Base-by-base conservation (phyloP, 2,329 filamentous ascomycete species). In the Aspergillus clavatus region DNA sequence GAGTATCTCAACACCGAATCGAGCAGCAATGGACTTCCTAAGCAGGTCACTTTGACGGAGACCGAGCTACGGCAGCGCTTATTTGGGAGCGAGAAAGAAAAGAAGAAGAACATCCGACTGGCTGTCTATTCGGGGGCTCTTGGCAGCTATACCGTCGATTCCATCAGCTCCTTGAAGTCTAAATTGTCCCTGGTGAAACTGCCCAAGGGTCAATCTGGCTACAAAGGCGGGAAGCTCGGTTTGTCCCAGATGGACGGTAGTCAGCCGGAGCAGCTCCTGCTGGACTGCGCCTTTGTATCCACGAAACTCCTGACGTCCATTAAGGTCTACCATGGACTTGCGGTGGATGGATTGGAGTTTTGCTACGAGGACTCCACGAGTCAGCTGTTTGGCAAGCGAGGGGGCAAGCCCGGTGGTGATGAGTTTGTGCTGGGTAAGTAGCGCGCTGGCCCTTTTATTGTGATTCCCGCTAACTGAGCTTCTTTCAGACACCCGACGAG, bases 331-430 rank as follows among this genome's bases (percentile, higher is more conserved):
- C 84, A 89, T 57, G 89, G 87, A 2, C 73, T 76, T 47, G 84
- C 84, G 3, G 62, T 97, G 10, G 86, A 95, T 63, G 93, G 93
- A 0, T 68, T 98, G 16, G 91, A 97, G 65, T 97, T 98, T 67
- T 76, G 87, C 47, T 97, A 95, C 61, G 91, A 97, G 59, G 89
- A 97, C 65, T 78, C 80, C 12, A 85, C 87, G 1, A 85, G 77
- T 43, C 89, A 96, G 62, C 67, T 96, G 3, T 94, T 98, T 72
- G 93, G 93, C 31, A 90, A 88, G 60, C 76, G 79, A 43, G 86
- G 85, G 10, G 86, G 84, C 6, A 84, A 84, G 51, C 70, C 77
- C 19, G 82, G 81, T 2, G 84, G 84, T 1, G 83, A 86, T 59
- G 79, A 82, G 37, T 95, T 95, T 69, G 77, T 86, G 12, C 76